Evolutionary conservation across 2,329 filamentous ascomycete species (phyloP).

Genomic region (Nannizziopsis arthrosporioides): DNA sequence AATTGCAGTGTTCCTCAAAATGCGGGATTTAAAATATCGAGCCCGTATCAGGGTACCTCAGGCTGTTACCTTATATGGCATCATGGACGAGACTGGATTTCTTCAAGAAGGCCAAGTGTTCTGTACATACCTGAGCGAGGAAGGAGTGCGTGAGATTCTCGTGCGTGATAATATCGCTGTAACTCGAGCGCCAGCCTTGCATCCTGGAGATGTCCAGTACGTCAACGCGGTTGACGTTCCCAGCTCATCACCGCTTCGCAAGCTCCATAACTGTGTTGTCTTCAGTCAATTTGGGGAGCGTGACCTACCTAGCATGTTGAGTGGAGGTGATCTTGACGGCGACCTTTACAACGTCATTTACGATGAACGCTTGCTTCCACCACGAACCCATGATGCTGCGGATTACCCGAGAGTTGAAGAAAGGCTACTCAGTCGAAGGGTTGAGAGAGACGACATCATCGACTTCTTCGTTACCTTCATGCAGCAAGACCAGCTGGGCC

Average conservation of each 20-base stretch:
- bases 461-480: conserved; percentile 73
- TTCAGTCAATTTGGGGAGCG: conserved; percentile 61
- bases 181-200: conserved; percentile 67
- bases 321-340: conserved; percentile 73
- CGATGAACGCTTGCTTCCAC: conserved; percentile 45
- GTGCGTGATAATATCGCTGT: conserved; percentile 44
- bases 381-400: conserved; percentile 44
- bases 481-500: conserved; percentile 52
- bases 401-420: conserved; percentile 55
- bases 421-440: conserved; percentile 47
- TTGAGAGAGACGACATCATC: conserved; percentile 56
- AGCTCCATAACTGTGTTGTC: conserved; percentile 60
- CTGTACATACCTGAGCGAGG: conserved; percentile 43
- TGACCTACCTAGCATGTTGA: conserved; percentile 66
- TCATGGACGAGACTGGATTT: conserved; percentile 69
- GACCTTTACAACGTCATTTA: conserved; percentile 73
- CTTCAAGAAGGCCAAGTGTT: conserved; percentile 59
- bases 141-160: conserved; percentile 22
- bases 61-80: conserved; percentile 66
- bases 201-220: conserved; percentile 68
- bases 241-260: conserved; percentile 46
- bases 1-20: conserved; percentile 54
- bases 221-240: conserved; percentile 47
- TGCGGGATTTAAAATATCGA: conserved; percentile 66
- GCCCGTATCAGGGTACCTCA: conserved; percentile 59